Percentiles rank a stretch among this genome's conserved stretches.
phyloP scores from a whole-genome alignment of 2,329 filamentous ascomycete genomes.

The Phaeosphaeria sp. region DNA sequence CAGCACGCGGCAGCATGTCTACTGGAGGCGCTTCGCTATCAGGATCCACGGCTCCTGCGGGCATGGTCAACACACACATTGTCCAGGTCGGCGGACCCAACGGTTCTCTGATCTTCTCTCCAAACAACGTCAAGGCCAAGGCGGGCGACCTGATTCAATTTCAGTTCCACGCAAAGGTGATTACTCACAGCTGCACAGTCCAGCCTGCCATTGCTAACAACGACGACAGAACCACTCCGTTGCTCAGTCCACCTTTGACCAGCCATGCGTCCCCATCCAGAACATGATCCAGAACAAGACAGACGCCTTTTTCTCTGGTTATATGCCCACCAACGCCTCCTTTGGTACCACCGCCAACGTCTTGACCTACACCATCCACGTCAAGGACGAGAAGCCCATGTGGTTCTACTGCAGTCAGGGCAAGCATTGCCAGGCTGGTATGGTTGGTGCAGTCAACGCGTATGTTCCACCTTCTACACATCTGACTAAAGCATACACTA shows the following conservation, averaged over 20 bases:
- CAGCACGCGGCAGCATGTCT: conserved; percentile 13
- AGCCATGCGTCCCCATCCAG: conserved; percentile 69
- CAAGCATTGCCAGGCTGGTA: conserved; percentile 76
- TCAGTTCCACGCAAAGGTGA: conserved; percentile 58
- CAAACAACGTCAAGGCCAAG: conserved; percentile 68
- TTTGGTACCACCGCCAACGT: conserved; percentile 46
- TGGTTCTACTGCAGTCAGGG: conserved; percentile 82
- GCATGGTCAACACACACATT: conserved; percentile 57
- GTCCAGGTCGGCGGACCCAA: conserved; percentile 68
- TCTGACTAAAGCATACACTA: conserved; percentile 11
- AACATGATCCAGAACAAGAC: conserved; percentile 53
- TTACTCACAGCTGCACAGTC: neutral
- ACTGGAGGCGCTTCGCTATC: conserved; percentile 10
- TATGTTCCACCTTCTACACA: conserved; percentile 48
- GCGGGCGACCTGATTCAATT: conserved; percentile 64
- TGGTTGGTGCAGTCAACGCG: conserved; percentile 81
- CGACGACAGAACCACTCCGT: conserved; percentile 72
- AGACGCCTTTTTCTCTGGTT: conserved; percentile 68
- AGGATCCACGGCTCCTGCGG: conserved; percentile 10
- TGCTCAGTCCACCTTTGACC: conserved; percentile 76
- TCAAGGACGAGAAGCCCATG: conserved; percentile 73
- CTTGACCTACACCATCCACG: conserved; percentile 73
- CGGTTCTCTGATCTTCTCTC: conserved; percentile 65
- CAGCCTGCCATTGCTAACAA: conserved; percentile 10
- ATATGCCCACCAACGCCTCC: conserved; percentile 62